A percentile compares a stretch with the other conserved stretches of the same genome.
These are phyloP conservation scores for Dendryphion nanum DNA, from an alignment of 2,329 filamentous ascomycete genomes.

Conservation along the genomic window DNA sequence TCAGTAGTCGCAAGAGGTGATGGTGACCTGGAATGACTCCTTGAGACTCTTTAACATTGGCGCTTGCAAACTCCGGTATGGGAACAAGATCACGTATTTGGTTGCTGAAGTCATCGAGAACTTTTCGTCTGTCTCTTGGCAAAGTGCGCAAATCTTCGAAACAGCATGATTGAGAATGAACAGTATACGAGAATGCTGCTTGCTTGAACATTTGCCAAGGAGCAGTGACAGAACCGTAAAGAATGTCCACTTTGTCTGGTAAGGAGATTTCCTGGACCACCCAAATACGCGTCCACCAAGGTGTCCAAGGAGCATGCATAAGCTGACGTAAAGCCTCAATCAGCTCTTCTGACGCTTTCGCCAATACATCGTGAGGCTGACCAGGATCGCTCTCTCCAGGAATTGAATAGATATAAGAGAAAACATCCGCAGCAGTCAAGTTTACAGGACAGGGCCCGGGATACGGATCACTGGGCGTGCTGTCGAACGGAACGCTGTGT, in stretches of 20 bases:
- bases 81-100: too few species aligned
- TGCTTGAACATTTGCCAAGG: slow-evolving; percentile 11
- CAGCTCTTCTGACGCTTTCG: background rate
- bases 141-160: background rate
- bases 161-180: slow-evolving; percentile 6
- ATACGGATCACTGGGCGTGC: background rate
- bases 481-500: too few species aligned
- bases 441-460: background rate
- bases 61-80: background rate
- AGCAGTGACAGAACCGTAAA: slow-evolving; percentile 8
- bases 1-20: background rate
- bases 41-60: background rate
- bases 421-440: background rate
- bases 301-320: slow-evolving; percentile 5
- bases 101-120: slow-evolving; percentile 4
- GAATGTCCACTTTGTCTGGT: slow-evolving; percentile 6
- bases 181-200: slow-evolving; percentile 3
- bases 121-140: slow-evolving; percentile 4
- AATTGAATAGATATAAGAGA: slow-evolving; percentile 1
- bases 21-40: background rate
- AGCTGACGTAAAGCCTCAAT: slow-evolving; percentile 1
- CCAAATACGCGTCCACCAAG: slow-evolving; percentile 8
- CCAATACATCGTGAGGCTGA: too few species aligned
- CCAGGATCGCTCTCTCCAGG: background rate
- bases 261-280: slow-evolving; percentile 11